These are phyloP conservation scores for Venturia nashicola DNA, from an alignment of 2,329 filamentous ascomycete species.

Conservation along the genomic window DNA sequence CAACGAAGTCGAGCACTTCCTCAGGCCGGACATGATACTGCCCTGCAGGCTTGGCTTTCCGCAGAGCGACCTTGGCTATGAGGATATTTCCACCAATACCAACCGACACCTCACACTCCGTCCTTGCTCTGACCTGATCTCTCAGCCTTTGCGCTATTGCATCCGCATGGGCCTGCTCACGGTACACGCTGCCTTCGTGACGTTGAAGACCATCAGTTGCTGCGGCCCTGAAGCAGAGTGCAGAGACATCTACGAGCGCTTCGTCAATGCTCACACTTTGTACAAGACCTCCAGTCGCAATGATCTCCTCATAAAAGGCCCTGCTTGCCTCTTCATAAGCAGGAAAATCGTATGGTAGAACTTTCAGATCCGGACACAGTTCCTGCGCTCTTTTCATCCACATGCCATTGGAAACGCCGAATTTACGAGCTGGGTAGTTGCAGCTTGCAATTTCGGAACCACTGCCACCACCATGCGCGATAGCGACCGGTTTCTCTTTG, in stretches of 20 bases:
- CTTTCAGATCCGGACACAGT: slow-evolving; percentile 71
- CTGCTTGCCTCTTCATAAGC: slow-evolving; percentile 87
- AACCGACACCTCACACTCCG: slow-evolving; percentile 79
- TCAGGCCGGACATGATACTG: slow-evolving; percentile 82
- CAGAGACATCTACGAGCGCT: slow-evolving; percentile 74
- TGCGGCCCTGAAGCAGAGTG: slow-evolving; percentile 50
- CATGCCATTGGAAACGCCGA: slow-evolving; percentile 94
- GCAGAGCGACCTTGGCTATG: slow-evolving; percentile 78
- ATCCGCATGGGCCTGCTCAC: slow-evolving; percentile 69
- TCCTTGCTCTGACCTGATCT: slow-evolving; percentile 56
- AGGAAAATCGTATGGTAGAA: slow-evolving; percentile 90
- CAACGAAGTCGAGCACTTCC: slow-evolving; percentile 64
- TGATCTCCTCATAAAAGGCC: slow-evolving; percentile 74
- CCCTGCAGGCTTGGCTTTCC: slow-evolving; percentile 87
- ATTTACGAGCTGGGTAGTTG: slow-evolving; percentile 81
- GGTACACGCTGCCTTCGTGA: slow-evolving; percentile 56
- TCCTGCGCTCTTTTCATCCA: slow-evolving; percentile 92
- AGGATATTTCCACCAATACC: slow-evolving; percentile 87
- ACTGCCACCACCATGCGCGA: slow-evolving; percentile 65
- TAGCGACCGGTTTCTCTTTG: slow-evolving; percentile 67
- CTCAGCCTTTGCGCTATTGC: slow-evolving; percentile 57
- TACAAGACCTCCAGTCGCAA: slow-evolving; percentile 68
- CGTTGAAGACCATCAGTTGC: slow-evolving; percentile 54
- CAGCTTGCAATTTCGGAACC: slow-evolving; percentile 96
- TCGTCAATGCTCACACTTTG: slow-evolving; percentile 98